Base-by-base conservation (phyloP, 768 basidiomycete genomes). In the Lactarius deliciosus region DNA sequence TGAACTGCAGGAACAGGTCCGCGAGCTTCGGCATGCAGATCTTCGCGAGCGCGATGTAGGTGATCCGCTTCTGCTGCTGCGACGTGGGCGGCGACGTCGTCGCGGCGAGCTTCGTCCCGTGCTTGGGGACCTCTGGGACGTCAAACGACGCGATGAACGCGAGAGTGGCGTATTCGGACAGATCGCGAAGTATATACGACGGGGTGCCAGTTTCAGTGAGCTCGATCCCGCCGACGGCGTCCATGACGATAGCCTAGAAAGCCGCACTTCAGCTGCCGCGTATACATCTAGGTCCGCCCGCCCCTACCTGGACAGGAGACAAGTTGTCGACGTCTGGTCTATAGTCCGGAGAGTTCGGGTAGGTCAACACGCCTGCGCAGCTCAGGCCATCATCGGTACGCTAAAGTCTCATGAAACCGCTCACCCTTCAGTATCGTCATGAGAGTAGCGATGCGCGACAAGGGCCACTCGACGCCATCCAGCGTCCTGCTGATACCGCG, bases 31-130 rank as follows among this genome's bases (percentile, higher is more conserved):
- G 94, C 90, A 97, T 94, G 16, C 82, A 82, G 75, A 86, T 90
- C 77, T 98, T 98, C 1, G 89, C 82, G n/a, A 98, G 76, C 2
- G 87, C 96, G 60, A 98, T 90, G 74, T 94, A 98, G 1, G 94
- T 94, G 57, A 97, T 81, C 6, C 90, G 85, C 72, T 86, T 89
- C 56, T 81, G 84, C 7, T 81, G 78, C 5, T 78, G 77, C 57
- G 78, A 78, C 60, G 78, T 81, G 13, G 81, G 73, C 36, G 79
- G 73, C 5, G 75, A 67, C 28, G 73, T 60, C 1, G 69, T 41
- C 32, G 34, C 22, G 67, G 30, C 53, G n/a, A 45, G 66, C 30
- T 60, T 34, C 38, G 62, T 6, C 68, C 64, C 47, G 64, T 60
- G 47, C 47, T 53, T 9, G 72, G 69, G 28, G 53, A 59, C 36